phyloP scores from a whole-genome alignment of 2,329 filamentous ascomycete species.

The Colletotrichum tabaci region DNA sequence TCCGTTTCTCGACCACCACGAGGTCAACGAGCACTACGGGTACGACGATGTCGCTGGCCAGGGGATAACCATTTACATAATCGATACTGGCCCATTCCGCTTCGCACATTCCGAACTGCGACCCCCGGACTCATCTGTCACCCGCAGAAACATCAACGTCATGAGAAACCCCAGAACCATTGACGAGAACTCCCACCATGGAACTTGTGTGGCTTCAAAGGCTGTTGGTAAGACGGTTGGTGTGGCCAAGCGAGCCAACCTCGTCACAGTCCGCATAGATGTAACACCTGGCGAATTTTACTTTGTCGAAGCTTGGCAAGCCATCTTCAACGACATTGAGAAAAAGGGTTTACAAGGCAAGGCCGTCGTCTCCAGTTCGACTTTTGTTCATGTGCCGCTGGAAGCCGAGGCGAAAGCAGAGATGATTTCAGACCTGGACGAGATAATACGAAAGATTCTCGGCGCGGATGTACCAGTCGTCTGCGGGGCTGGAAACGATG shows the following conservation, averaged over 20 bases:
- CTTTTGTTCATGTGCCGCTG: neutral
- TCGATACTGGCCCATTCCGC: slow-evolving; percentile 6
- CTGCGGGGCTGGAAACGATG: neutral
- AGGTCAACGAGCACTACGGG: neutral
- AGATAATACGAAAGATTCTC: neutral
- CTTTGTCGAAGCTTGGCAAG: neutral
- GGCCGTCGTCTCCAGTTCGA: neutral
- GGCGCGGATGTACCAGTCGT: neutral
- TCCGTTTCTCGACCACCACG: too few species aligned
- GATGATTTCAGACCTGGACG: neutral
- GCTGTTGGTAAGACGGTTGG: slow-evolving; percentile 5
- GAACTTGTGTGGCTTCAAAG: slow-evolving; percentile 4
- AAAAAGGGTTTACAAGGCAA: neutral
- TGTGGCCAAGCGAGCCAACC: slow-evolving; percentile 1
- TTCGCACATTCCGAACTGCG: slow-evolving; percentile 4
- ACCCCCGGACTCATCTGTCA: neutral
- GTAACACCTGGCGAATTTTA: neutral
- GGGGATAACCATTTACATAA: slow-evolving; percentile 10
- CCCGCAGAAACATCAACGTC: slow-evolving; percentile 1
- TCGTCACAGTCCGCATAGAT: neutral
- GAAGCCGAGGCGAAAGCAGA: too few species aligned
- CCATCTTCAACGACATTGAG: neutral
- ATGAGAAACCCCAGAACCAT: neutral
- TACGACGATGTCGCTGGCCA: slow-evolving; percentile 12
- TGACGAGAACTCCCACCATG: neutral